Evolutionary conservation across 768 basidiomycete genomes (phyloP), one percentile per base, ranked within the genome.

Genomic region (Porpolomopsis calyptriformis): DNA sequence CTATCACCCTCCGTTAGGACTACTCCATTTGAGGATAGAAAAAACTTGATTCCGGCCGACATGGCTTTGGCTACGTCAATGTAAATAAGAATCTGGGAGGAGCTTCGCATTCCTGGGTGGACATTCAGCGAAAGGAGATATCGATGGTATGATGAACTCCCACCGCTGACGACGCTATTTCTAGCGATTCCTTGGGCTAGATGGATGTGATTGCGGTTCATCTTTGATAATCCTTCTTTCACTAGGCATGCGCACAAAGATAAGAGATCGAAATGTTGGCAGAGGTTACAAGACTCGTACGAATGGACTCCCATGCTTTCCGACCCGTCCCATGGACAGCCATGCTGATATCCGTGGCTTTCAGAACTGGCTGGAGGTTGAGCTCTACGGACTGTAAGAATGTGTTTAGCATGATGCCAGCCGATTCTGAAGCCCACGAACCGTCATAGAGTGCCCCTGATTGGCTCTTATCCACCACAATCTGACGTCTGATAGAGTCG

Each of bases 141-240:
- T 36, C 43, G 41, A 36, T 49, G 24, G 33, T 31, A 14, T 25
- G 11, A 36, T 37, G 11, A 27, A 18, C n/a, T 61, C 78, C 20
- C 47, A 88, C 91, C 89, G 52, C 87, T 91, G 43, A 83, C 74
- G 40, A 87, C 79, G 4, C 74, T 73, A 2, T 78, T 60, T 7
- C 78, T 77, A 2, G 72, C 66, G 2, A 86, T 64, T 27, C 85
- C 82, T 59, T 91, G 85, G 0, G 93, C 92, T 11, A 96, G 70
- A 61, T 99, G 94, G 31, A 98, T 85, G 56, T 97, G 92, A 56
- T 92, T 94, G 20, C 94, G 72, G 10, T 64, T 72, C 91, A 93
- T 96, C 51, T 72, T 80, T 0, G 83, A 89, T 14, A 96, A 62
- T 0, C 92, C 92, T 51, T 78, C 65, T 6, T 65, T 67, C 11